Base-by-base conservation (phyloP, 441 rosid genomes). In the Syzygium malaccense region DNA sequence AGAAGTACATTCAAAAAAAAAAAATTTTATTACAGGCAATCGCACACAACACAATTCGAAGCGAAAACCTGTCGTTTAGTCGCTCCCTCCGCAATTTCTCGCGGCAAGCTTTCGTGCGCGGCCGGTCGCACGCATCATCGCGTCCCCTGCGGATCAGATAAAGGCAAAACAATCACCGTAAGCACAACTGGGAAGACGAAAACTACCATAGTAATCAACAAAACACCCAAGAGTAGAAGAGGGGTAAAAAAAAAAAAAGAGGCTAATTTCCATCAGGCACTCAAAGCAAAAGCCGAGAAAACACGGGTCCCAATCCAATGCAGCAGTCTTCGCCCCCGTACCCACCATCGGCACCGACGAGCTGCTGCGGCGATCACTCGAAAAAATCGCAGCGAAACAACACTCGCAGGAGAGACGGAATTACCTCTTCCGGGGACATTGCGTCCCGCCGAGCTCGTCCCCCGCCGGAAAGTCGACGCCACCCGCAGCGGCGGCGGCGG, bases 71-170 rank as follows among this genome's bases (percentile, higher is more conserved):
- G 89, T 96, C 98, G 87, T 97, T 97, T 91, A 97, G 91, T 91
- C 86, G 93, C 91, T 96, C 98, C 91, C 99, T 94, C 87, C 99
- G 93, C 94, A 94, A 90, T 91, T 92, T 96, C 95, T 96, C 99
- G 3, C 98, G 97, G 90, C 97, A 94, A 23, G 99, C 99, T 94
- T 96, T 96, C 85, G 94, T 90, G 87, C 94, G 95, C 13, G 94
- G 91, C 90, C 90, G 93, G 93, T 91, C 88, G 89, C 96, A 93
- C 54, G 95, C 89, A 87, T 93, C 98, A 90, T 55, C 91, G 30
- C 95, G 95, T 85, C 88, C 91, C 94, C 99, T 96, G 88, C 87
- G 85, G 87, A 75, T 90, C 32, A 90, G 66, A 78, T 58, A 88
- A 87, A 86, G 41, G 58, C 68, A 86, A 86, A 49, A 86, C 64